phyloP scores from a whole-genome alignment of 2,329 filamentous ascomycete species.

The Venturia nashicola region DNA sequence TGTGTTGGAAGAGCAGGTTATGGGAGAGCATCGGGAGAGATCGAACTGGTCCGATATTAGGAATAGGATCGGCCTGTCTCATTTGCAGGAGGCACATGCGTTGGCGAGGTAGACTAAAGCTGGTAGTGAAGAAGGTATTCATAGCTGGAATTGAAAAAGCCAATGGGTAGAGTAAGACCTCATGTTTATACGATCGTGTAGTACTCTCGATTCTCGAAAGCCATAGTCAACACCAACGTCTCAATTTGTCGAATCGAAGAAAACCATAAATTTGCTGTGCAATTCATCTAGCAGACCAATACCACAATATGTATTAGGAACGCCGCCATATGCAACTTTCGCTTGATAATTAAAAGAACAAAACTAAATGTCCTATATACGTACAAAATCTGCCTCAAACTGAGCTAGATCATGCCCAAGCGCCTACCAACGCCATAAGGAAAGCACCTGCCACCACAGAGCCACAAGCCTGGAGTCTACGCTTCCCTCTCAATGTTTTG shows the following conservation, averaged over 20 bases:
- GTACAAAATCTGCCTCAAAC: neutral
- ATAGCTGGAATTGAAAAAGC: too few relatives aligned
- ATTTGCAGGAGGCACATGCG: too few relatives aligned
- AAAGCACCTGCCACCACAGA: constrained; percentile 52
- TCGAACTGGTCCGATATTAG: too few relatives aligned
- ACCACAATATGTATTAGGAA: neutral
- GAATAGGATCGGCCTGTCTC: too few relatives aligned
- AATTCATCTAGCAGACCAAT: neutral
- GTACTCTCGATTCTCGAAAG: neutral
- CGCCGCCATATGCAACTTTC: neutral
- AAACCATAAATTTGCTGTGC: neutral
- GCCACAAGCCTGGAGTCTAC: constrained; percentile 49
- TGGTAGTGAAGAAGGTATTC: too few relatives aligned
- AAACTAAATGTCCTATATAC: neutral
- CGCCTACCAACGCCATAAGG: constrained; percentile 60
- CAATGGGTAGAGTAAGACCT: too few relatives aligned
- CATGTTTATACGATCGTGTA: too few relatives aligned
- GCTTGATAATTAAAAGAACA: neutral
- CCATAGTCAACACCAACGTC: neutral
- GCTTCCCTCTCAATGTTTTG: constrained; percentile 48
- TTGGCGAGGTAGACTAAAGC: too few relatives aligned
- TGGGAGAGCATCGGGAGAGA: too few relatives aligned
- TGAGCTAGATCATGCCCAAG: constrained; percentile 45
- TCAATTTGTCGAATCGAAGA: neutral
- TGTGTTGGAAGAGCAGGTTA: too few relatives aligned